These are phyloP conservation scores for Phaeotremella skinneri DNA, from an alignment of 768 basidiomycete genomes.

Conservation along the genomic window DNA sequence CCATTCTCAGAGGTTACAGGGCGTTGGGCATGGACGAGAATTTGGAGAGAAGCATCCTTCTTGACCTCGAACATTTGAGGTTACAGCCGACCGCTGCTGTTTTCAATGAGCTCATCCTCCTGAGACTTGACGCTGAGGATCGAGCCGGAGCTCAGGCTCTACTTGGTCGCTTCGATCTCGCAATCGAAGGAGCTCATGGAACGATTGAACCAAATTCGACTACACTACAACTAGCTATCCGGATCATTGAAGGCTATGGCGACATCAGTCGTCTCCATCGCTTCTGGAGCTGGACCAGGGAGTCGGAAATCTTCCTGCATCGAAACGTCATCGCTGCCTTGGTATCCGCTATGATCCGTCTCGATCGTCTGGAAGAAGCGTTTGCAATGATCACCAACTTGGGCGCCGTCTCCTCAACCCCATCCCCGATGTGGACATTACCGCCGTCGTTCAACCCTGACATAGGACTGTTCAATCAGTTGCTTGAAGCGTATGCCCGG, in stretches of 20 bases:
- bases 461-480: constrained; percentile 6
- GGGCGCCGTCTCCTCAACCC: constrained; percentile 1
- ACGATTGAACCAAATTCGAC: constrained; percentile 3
- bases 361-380: constrained; percentile 11
- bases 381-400: constrained; percentile 3
- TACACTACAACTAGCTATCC: constrained; percentile 10
- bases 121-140: constrained; percentile 20
- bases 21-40: constrained; percentile 19
- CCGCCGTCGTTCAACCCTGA: constrained; percentile 12
- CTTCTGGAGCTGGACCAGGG: constrained; percentile 9
- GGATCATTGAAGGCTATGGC: neutral
- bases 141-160: constrained; percentile 8
- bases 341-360: neutral
- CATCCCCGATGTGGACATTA: constrained; percentile 4
- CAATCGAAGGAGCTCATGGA: constrained; percentile 7
- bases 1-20: constrained; percentile 26
- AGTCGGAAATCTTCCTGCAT: neutral
- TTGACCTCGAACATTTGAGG: constrained; percentile 15
- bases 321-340: constrained; percentile 7
- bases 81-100: constrained; percentile 13
- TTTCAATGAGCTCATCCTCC: constrained; percentile 19
- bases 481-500: constrained; percentile 8
- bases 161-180: constrained; percentile 14
- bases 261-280: constrained; percentile 7
- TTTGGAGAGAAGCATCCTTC: constrained; percentile 21